Conservation (phyloP, 441 rosid species). For the Euphorbia celastroides region DNA sequence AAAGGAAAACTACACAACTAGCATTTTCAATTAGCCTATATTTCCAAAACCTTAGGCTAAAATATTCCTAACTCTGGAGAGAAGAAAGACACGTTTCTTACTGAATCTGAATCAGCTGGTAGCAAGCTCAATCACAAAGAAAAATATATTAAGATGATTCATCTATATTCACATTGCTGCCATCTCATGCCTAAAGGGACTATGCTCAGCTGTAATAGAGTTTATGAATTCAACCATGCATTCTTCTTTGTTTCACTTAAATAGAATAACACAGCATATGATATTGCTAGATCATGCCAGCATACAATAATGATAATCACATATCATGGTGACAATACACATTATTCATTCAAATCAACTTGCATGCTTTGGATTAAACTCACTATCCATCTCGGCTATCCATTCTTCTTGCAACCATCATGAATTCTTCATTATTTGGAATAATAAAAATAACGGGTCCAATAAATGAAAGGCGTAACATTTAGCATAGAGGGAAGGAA, state of each 20-base stretch:
- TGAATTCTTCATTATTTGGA: neutral
- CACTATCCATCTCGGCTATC: neutral
- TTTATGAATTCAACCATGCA: neutral
- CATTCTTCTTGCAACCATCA: neutral
- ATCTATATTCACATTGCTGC: neutral
- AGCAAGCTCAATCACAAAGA: neutral
- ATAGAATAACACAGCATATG: neutral
- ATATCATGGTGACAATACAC: neutral
- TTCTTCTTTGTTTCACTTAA: neutral
- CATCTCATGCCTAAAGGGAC: neutral
- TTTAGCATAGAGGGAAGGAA: neutral
- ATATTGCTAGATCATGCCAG: neutral
- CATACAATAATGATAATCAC: no score
- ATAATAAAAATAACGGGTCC: neutral
- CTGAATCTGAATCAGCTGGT: no score
- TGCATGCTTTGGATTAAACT: neutral
- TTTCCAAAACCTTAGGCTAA: no score
- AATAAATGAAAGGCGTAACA: neutral
- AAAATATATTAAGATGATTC: neutral
- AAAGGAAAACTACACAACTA: no score
- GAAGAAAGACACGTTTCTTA: no score
- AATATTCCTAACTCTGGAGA: no score
- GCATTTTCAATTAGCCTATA: no score
- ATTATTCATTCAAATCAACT: slow-evolving; percentile 7
- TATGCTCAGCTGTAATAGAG: neutral